Conservation (phyloP, 306 rosid genomes). For the Sicyos edulis region DNA sequence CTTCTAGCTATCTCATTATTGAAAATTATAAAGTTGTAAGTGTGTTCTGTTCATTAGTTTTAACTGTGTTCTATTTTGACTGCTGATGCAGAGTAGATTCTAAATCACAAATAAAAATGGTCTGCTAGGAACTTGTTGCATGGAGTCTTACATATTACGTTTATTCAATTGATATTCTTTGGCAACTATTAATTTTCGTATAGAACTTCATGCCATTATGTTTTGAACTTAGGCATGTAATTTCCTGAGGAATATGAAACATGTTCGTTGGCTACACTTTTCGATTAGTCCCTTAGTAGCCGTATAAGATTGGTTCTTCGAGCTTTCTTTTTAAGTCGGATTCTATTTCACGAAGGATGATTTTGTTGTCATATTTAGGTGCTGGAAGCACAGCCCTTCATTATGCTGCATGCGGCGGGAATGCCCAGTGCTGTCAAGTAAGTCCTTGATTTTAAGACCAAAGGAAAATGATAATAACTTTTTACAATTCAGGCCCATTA, state of each 20-base stretch:
- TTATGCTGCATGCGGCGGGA: slow-evolving; percentile 96
- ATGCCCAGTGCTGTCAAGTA: slow-evolving; percentile 90
- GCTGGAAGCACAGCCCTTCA: slow-evolving; percentile 96
- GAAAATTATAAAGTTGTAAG: neutral
- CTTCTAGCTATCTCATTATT: slow-evolving; percentile 1
- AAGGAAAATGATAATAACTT: neutral
- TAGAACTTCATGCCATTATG: neutral
- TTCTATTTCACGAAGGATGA: neutral
- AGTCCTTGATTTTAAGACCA: slow-evolving; percentile 24
- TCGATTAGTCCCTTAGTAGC: neutral
- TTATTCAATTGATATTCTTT: neutral
- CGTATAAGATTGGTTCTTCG: neutral
- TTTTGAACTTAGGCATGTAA: neutral
- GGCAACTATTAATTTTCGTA: too few relatives aligned
- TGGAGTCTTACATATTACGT: neutral
- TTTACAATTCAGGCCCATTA: slow-evolving; percentile 15
- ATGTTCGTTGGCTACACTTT: neutral
- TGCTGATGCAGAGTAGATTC: neutral
- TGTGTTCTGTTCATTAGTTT: neutral
- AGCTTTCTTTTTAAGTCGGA: neutral
- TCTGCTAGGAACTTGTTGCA: neutral
- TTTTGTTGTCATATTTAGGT: slow-evolving; percentile 34
- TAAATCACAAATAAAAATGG: neutral
- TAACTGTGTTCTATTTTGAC: neutral
- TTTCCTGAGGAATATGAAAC: neutral